Evolutionary conservation across 345 rosid genomes (phyloP), one percentile per base, ranked within the genome.

Genomic region (Arabis alpina): DNA sequence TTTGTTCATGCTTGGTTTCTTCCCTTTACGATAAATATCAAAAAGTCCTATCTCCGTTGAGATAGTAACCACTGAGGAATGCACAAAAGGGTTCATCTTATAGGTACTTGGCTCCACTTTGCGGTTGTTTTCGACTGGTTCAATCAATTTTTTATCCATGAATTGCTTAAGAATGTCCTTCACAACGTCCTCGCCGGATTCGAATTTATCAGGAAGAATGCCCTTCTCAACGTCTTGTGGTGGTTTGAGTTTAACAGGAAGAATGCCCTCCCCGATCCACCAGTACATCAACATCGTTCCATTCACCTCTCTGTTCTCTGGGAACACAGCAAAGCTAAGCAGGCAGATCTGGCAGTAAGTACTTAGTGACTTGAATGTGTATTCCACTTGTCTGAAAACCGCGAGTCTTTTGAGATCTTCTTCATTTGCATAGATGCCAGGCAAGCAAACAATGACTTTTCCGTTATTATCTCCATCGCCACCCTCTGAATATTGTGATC

Each of bases 211-310:
- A n/a, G n/a, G n/a, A n/a, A n/a, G n/a, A n/a, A n/a, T n/a, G n/a
- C n/a, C n/a, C n/a, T n/a, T n/a, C n/a, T n/a, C n/a, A n/a, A n/a
- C n/a, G n/a, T n/a, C n/a, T n/a, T n/a, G n/a, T n/a, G n/a, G n/a
- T n/a, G n/a, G n/a, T n/a, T n/a, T n/a, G n/a, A n/a, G n/a, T n/a
- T n/a, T n/a, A n/a, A n/a, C n/a, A n/a, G n/a, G n/a, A 2, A 77
- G 45, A 37, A 84, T 30, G 4, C 76, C 74, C 75, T 87, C 86
- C 23, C 85, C 92, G 4, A 81, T 55, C 84, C 86, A 86, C 90
- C 85, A 86, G 45, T 77, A 63, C 54, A 75, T 75, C 62, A 86
- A 53, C 62, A 79, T 41, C 44, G 82, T 80, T 61, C 75, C 79
- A 34, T 76, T 79, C 12, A 83, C 64, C 63, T 71, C 79, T 6